Evolutionary conservation across 2,329 filamentous ascomycete species (phyloP).

Genomic region (Paraphoma chrysanthemicola): DNA sequence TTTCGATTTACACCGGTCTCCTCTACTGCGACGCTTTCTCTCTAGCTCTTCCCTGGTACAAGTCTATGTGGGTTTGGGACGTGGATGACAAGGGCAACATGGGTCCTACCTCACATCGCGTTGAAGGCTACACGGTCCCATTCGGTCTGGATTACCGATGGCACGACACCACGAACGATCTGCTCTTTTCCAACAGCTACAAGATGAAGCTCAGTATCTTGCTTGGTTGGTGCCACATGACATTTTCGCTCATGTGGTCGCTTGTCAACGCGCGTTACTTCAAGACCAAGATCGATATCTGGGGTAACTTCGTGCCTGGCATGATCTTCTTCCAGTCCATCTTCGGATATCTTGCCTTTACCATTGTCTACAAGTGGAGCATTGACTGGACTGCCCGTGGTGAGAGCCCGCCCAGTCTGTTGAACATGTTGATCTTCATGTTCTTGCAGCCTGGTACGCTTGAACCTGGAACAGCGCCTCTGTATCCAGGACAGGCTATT

Average conservation of each 20-base stretch:
- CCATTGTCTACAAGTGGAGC: constrained; percentile 97
- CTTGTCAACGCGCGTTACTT: constrained; percentile 95
- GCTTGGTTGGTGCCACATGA: constrained; percentile 98
- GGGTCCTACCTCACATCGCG: constrained; percentile 68
- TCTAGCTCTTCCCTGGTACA: constrained; percentile 86
- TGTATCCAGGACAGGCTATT: constrained; percentile 78
- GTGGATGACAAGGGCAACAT: constrained; percentile 59
- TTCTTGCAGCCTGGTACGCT: constrained; percentile 85
- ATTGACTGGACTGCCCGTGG: constrained; percentile 80
- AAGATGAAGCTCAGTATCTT: constrained; percentile 99
- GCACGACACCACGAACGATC: constrained; percentile 94
- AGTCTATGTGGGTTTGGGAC: constrained; percentile 90
- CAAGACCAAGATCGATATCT: constrained; percentile 93
- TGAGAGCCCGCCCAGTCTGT: constrained; percentile 77
- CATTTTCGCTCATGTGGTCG: constrained; percentile 91
- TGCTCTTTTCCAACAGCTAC: constrained; percentile 97
- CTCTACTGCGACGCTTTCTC: constrained; percentile 99
- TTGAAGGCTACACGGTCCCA: constrained; percentile 85
- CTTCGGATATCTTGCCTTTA: constrained; percentile 93
- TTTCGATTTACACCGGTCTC: constrained; percentile 95
- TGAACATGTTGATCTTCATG: constrained; percentile 99
- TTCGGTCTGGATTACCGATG: constrained; percentile 96
- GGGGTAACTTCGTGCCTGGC: constrained; percentile 95
- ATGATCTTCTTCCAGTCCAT: constrained; percentile 99
- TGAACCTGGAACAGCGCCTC: constrained; percentile 64